Conservation (phyloP, 108 stramenopile species). For the Cyclostephanos tholiformis region DNA sequence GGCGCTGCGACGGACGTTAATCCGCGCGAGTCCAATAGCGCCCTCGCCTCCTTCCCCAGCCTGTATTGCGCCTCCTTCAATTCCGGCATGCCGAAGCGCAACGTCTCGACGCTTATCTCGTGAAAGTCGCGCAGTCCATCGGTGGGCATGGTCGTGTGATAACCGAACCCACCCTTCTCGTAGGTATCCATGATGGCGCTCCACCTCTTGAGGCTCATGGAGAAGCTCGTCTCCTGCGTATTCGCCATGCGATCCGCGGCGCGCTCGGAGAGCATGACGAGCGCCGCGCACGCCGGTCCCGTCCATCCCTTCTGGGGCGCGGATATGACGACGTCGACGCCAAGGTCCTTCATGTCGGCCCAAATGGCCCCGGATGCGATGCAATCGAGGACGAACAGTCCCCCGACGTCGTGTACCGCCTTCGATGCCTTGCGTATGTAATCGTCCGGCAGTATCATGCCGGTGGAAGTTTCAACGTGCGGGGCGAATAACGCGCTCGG, state of each 20-base stretch:
- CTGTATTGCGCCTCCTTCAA: conserved; percentile 76
- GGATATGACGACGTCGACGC: conserved; percentile 88
- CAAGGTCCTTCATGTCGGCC: conserved; percentile 93
- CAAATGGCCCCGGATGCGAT: conserved; percentile 91
- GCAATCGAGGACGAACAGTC: conserved; percentile 91
- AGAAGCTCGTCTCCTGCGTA: conserved; percentile 79
- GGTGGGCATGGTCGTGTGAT: conserved; percentile 94
- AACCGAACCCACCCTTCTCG: conserved; percentile 87
- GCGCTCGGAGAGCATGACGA: conserved; percentile 81
- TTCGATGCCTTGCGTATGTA: conserved; percentile 81
- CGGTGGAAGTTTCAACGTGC: conserved; percentile 92
- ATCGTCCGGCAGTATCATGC: conserved; percentile 90
- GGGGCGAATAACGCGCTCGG: conserved; percentile 88
- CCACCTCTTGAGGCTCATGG: conserved; percentile 88
- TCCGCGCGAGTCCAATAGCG: conserved; percentile 66
- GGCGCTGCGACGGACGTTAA: conserved; percentile 84
- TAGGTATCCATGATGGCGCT: conserved; percentile 87
- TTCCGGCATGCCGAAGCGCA: conserved; percentile 82
- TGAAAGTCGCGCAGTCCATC: conserved; percentile 89
- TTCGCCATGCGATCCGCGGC: conserved; percentile 64
- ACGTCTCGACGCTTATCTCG: conserved; percentile 85
- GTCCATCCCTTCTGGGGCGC: conserved; percentile 97
- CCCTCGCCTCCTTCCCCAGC: conserved; percentile 72
- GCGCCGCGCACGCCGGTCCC: conserved; percentile 86
- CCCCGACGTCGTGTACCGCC: conserved; percentile 88